These are phyloP conservation scores for Hymenoscyphus fraxineus DNA, from an alignment of 2,329 filamentous ascomycete species.

Conservation along the genomic window DNA sequence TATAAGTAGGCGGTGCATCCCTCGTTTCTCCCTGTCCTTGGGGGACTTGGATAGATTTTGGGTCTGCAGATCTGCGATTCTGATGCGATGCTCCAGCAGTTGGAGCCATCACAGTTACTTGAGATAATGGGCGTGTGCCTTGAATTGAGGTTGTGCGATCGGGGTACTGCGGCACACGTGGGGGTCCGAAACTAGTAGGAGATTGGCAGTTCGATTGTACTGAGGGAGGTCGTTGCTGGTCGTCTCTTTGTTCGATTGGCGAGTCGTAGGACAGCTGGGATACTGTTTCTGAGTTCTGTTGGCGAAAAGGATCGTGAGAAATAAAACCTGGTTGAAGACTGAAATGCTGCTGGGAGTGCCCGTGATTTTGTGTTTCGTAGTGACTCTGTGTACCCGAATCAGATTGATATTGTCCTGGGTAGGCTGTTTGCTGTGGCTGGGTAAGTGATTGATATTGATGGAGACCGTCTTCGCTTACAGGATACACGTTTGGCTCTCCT, in stretches of 20 bases:
- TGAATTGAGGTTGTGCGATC: conserved; percentile 28
- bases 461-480: conserved; percentile 33
- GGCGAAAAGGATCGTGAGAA: conserved; percentile 36
- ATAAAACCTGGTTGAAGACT: conserved; percentile 34
- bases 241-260: conserved; percentile 36
- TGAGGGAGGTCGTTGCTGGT: conserved; percentile 31
- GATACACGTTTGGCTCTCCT: conserved; percentile 21
- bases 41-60: conserved; percentile 26
- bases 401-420: conserved; percentile 28
- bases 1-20: conserved; percentile 30
- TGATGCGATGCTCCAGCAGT: conserved; percentile 24
- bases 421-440: conserved; percentile 19
- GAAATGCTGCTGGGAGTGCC: conserved; percentile 32
- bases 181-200: conserved; percentile 20
- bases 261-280: conserved; percentile 63
- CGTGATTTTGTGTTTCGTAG: conserved; percentile 26
- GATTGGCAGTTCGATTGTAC: conserved; percentile 32
- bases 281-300: conserved; percentile 54
- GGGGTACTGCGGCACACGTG: conserved; percentile 23
- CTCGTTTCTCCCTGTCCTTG: conserved; percentile 29
- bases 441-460: conserved; percentile 30
- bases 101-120: conserved; percentile 31
- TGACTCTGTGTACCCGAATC: conserved; percentile 28
- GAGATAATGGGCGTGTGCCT: conserved; percentile 26
- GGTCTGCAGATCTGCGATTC: conserved; percentile 31